These are phyloP conservation scores for Coemansia sp. DNA, from an alignment of 192 early-diverging fungal genomes.

Conservation along the genomic window DNA sequence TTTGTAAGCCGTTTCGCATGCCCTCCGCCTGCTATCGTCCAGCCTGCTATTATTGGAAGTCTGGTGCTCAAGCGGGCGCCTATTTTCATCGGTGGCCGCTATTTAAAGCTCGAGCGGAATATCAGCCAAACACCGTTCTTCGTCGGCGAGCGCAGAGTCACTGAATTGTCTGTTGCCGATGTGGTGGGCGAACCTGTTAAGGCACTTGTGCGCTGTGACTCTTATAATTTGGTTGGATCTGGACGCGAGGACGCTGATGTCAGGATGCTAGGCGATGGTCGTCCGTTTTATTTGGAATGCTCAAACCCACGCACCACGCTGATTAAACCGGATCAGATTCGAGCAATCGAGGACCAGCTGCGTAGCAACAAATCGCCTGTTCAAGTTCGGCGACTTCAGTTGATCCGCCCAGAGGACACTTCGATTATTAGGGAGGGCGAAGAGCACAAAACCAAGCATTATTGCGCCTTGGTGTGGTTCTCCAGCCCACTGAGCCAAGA, in stretches of 20 bases:
- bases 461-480: constrained; percentile 72
- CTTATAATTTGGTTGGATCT: constrained; percentile 78
- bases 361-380: constrained; percentile 57
- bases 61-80: constrained; percentile 58
- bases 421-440: constrained; percentile 74
- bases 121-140: constrained; percentile 89
- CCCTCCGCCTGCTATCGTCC: constrained; percentile 34
- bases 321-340: constrained; percentile 41
- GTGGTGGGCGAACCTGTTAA: constrained; percentile 65
- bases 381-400: constrained; percentile 56
- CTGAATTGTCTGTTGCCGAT: constrained; percentile 82
- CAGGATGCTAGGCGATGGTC: constrained; percentile 87
- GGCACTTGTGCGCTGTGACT: constrained; percentile 61
- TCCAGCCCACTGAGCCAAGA: constrained; percentile 58
- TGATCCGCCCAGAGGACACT: constrained; percentile 58
- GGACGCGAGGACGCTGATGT: constrained; percentile 96
- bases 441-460: constrained; percentile 73
- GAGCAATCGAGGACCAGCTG: constrained; percentile 53
- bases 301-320: constrained; percentile 70
- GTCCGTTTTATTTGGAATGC: constrained; percentile 91
- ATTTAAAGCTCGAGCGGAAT: constrained; percentile 71
- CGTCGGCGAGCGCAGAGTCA: constrained; percentile 67
- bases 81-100: constrained; percentile 70
- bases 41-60: constrained; percentile 34
- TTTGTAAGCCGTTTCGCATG: constrained; percentile 17